A percentile compares a stretch with the other conserved stretches of the same genome.
Conservation (phyloP, 2,329 filamentous ascomycete genomes). For the Colletotrichum shisoi region DNA sequence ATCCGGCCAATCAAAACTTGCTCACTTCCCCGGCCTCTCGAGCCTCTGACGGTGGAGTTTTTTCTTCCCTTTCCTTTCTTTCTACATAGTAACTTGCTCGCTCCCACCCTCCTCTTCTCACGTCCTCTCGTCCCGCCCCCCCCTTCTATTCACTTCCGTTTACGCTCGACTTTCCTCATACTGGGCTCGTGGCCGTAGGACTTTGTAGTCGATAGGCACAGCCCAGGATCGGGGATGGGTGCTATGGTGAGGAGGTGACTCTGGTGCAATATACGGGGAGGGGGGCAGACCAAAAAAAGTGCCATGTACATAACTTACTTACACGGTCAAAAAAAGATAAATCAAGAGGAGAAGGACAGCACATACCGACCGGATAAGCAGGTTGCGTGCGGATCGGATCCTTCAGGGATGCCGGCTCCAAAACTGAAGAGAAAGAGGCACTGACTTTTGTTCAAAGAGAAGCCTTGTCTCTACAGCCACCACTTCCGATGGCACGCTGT, state of each 20-base stretch:
- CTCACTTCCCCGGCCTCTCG: conserved; percentile 46
- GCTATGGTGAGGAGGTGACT: background rate
- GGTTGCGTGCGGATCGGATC: conserved; percentile 1
- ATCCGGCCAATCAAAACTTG: conserved; percentile 57
- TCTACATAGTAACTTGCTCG: conserved; percentile 17
- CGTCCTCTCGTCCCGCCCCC: too few species aligned
- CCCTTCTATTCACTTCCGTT: too few species aligned
- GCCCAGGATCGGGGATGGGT: background rate
- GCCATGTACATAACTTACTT: background rate
- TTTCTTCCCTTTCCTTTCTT: background rate
- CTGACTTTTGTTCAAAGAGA: background rate
- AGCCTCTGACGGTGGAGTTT: conserved; percentile 37
- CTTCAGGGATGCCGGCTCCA: conserved; percentile 1
- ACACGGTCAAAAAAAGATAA: conserved; percentile 3
- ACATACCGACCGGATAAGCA: background rate
- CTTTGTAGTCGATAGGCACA: background rate
- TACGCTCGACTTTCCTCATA: conserved; percentile 27
- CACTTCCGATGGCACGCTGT: background rate
- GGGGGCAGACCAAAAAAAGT: background rate
- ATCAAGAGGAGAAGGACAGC: background rate
- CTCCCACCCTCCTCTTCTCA: conserved; percentile 34
- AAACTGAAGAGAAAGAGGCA: background rate
- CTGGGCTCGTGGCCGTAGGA: conserved; percentile 14
- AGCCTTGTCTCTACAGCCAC: background rate
- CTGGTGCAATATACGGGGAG: conserved; percentile 21